phyloP scores from a whole-genome alignment of 768 basidiomycete species.

The Hortiboletus campestris region DNA sequence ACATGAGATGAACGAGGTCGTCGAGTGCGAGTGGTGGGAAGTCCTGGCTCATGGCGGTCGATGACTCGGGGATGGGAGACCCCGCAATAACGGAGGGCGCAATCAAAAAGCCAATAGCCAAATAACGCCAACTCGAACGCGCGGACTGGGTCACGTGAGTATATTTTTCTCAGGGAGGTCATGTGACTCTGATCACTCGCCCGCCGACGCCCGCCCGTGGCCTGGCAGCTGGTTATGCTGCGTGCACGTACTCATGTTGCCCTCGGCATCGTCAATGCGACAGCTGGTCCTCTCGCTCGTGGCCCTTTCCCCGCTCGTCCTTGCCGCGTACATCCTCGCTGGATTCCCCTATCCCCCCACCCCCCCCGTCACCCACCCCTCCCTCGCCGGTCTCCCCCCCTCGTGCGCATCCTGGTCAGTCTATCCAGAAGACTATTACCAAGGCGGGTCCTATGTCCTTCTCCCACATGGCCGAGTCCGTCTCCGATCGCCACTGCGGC shows the following conservation, averaged over 20 bases:
- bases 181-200: slow-evolving; percentile 20
- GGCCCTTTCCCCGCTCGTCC: slow-evolving; percentile 57
- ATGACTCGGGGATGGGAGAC: background rate
- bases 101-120: slow-evolving; percentile 33
- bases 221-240: too few relatives aligned
- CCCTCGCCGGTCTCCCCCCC: slow-evolving; percentile 57
- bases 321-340: slow-evolving; percentile 60
- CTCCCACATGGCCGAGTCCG: slow-evolving; percentile 65
- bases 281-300: slow-evolving; percentile 44
- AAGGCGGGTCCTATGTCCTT: slow-evolving; percentile 56
- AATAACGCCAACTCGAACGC: slow-evolving; percentile 39
- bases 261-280: slow-evolving; percentile 2
- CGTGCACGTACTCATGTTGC: slow-evolving; percentile 10
- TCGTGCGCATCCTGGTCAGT: slow-evolving; percentile 61
- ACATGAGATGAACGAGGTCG: slow-evolving; percentile 54
- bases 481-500: background rate
- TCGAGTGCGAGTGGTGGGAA: slow-evolving; percentile 47
- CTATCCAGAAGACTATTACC: slow-evolving; percentile 70
- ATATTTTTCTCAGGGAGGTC: slow-evolving; percentile 22
- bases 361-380: slow-evolving; percentile 49
- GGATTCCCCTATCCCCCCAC: slow-evolving; percentile 63
- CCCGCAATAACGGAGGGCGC: slow-evolving; percentile 10
- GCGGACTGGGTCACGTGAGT: slow-evolving; percentile 33
- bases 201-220: too few relatives aligned
- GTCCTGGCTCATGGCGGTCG: slow-evolving; percentile 32